phyloP scores from a whole-genome alignment of 2,329 filamentous ascomycete genomes.

The Colletotrichum endophyticum region DNA sequence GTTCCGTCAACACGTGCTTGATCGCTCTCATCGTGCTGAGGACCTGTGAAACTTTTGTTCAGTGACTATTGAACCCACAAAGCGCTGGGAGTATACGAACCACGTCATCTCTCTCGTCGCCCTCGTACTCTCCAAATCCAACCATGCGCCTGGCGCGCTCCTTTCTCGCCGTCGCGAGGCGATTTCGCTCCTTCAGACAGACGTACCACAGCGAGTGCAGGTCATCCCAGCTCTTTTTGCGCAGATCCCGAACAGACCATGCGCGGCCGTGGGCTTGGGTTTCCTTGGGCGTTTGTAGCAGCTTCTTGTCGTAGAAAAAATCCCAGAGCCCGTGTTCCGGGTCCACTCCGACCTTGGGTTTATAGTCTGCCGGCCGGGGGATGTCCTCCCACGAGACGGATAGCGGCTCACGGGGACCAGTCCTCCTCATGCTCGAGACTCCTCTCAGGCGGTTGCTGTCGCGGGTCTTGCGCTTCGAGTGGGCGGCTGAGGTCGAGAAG shows the following conservation, averaged over 20 bases:
- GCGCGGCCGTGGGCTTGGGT: constrained; percentile 75
- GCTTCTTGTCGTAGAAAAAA: constrained; percentile 79
- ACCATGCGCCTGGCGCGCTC: constrained; percentile 73
- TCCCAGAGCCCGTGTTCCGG: constrained; percentile 87
- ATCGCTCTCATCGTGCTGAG: constrained; percentile 80
- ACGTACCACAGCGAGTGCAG: constrained; percentile 94
- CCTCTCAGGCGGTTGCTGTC: constrained; percentile 84
- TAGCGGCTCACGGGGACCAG: constrained; percentile 76
- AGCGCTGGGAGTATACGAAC: constrained; percentile 54
- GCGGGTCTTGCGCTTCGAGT: constrained; percentile 57
- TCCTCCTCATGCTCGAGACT: constrained; percentile 79
- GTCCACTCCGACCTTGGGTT: constrained; percentile 65
- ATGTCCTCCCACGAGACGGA: constrained; percentile 75
- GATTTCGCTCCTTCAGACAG: constrained; percentile 89
- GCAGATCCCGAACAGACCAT: constrained; percentile 86
- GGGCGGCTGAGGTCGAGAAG: constrained; percentile 62
- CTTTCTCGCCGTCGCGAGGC: constrained; percentile 76
- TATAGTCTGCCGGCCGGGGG: constrained; percentile 72
- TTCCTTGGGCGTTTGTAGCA: constrained; percentile 75
- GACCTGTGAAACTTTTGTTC: constrained; percentile 57
- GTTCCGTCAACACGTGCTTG: constrained; percentile 84
- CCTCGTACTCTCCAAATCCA: constrained; percentile 76
- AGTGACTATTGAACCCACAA: not conserved
- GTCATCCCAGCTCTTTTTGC: constrained; percentile 92
- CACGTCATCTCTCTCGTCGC: constrained; percentile 63